phyloP scores from a whole-genome alignment of 2,329 filamentous ascomycete genomes.

The Akanthomyces uredinophilus region DNA sequence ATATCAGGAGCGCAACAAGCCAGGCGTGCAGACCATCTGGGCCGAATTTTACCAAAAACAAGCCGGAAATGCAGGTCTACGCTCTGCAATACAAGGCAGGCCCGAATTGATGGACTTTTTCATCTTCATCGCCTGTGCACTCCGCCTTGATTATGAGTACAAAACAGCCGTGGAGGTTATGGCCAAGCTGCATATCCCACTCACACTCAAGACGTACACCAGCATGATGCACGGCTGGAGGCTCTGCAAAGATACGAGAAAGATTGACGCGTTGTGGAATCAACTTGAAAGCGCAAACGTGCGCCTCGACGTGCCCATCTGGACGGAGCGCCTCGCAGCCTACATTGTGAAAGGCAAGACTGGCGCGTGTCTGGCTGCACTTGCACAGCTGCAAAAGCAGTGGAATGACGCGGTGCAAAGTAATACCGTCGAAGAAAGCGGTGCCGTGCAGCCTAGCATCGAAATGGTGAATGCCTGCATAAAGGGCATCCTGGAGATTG shows the following conservation, averaged over 20 bases:
- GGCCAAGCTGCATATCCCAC: conserved; percentile 44
- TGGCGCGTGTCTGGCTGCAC: conserved; percentile 53
- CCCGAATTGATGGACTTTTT: conserved; percentile 36
- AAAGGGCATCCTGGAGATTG: conserved; percentile 52
- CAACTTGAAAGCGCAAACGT: conserved; percentile 54
- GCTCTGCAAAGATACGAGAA: conserved; percentile 51
- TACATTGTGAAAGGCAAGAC: conserved; percentile 53
- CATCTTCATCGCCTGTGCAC: conserved; percentile 36
- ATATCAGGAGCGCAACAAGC: conserved; percentile 25
- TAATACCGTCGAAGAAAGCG: conserved; percentile 24
- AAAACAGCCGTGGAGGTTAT: conserved; percentile 39
- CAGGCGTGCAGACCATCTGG: conserved; percentile 30
- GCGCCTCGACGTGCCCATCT: conserved; percentile 59
- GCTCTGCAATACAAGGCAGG: conserved; percentile 26
- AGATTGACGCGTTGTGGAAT: conserved; percentile 62
- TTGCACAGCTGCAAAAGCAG: conserved; percentile 59
- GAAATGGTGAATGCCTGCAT: conserved; percentile 66
- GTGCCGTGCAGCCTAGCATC: conserved; percentile 54
- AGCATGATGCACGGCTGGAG: conserved; percentile 68
- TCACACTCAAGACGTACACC: conserved; percentile 64
- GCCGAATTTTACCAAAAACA: conserved; percentile 25
- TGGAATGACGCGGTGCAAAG: conserved; percentile 46
- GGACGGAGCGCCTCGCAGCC: conserved; percentile 65
- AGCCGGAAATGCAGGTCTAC: conserved; percentile 22
- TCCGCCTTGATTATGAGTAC: conserved; percentile 24